A percentile compares a stretch with the other conserved stretches of the same genome.
Conservation (phyloP, 2,329 filamentous ascomycete species). For the Epichloe sibirici region DNA sequence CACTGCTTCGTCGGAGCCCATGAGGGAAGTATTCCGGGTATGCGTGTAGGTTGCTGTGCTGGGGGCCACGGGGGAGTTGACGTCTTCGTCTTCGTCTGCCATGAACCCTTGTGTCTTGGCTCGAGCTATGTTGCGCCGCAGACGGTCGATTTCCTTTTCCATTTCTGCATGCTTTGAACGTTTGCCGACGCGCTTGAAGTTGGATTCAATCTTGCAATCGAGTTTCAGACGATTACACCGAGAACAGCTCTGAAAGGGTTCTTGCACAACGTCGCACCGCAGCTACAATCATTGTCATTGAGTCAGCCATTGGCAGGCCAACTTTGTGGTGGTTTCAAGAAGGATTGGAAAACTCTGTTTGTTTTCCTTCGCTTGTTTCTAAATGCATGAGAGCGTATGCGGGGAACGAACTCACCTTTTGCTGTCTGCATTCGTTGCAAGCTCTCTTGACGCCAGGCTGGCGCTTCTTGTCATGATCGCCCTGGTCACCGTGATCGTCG, state of each 20-base stretch:
- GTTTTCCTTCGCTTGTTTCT: not conserved
- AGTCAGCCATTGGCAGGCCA: not conserved
- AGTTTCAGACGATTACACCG: slow-evolving; percentile 70
- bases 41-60: slow-evolving; percentile 43
- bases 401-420: slow-evolving; percentile 51
- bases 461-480: slow-evolving; percentile 46
- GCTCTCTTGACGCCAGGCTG: slow-evolving; percentile 64
- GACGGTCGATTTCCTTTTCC: slow-evolving; percentile 67
- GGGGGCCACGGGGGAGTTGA: slow-evolving; percentile 44
- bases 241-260: slow-evolving; percentile 65
- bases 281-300: slow-evolving; percentile 35
- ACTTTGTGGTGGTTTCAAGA: not conserved
- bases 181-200: slow-evolving; percentile 77
- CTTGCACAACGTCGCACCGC: slow-evolving; percentile 73
- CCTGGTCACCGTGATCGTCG: slow-evolving; percentile 33
- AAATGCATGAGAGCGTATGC: not conserved
- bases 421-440: slow-evolving; percentile 75
- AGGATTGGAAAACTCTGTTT: not conserved
- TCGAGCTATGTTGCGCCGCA: slow-evolving; percentile 48
- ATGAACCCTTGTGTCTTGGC: slow-evolving; percentile 48
- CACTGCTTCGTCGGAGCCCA: slow-evolving; percentile 58
- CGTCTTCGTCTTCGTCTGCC: slow-evolving; percentile 42
- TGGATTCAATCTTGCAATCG: slow-evolving; percentile 75
- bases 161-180: slow-evolving; percentile 75
- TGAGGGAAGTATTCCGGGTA: slow-evolving; percentile 49